Evolutionary conservation across 2,329 filamentous ascomycete genomes (phyloP).

Genomic region (Boeremia exigua): DNA sequence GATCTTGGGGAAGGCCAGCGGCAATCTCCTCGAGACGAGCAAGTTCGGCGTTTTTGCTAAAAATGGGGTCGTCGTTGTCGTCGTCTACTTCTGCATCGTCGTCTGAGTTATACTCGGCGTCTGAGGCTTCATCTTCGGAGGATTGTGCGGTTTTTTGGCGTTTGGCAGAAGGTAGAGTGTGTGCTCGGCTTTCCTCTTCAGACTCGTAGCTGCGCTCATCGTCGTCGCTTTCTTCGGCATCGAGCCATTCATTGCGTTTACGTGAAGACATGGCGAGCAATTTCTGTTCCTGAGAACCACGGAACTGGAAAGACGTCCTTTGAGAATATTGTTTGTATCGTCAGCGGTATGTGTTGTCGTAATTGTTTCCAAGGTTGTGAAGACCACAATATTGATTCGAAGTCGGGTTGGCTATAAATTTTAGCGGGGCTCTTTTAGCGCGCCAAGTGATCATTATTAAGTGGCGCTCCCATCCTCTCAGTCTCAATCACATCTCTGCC

Average conservation of each 20-base stretch:
- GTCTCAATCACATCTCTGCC: not conserved
- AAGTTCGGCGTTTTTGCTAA: slow-evolving; percentile 38
- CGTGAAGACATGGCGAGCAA: slow-evolving; percentile 64
- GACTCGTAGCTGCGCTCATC: slow-evolving; percentile 67
- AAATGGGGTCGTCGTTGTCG: slow-evolving; percentile 34
- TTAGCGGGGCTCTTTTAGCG: slow-evolving; percentile 26
- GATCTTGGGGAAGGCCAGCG: slow-evolving; percentile 40
- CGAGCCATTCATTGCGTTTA: slow-evolving; percentile 75
- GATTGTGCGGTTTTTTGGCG: slow-evolving; percentile 64
- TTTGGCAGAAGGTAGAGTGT: slow-evolving; percentile 62
- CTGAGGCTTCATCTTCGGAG: slow-evolving; percentile 23
- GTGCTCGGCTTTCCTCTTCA: slow-evolving; percentile 71
- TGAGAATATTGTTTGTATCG: too few species aligned
- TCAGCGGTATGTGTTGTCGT: too few species aligned
- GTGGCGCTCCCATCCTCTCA: slow-evolving; percentile 19
- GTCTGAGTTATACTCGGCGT: slow-evolving; percentile 24
- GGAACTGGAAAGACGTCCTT: not conserved
- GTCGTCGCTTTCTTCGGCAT: slow-evolving; percentile 54
- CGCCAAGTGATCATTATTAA: slow-evolving; percentile 1
- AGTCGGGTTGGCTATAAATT: slow-evolving; percentile 22
- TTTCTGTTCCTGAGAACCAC: not conserved
- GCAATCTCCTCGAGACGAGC: slow-evolving; percentile 41
- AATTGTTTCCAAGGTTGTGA: not conserved
- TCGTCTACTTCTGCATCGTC: slow-evolving; percentile 34
- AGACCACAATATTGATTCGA: not conserved